Conservation (phyloP, 306 rosid species). For the Medicago arabica region DNA sequence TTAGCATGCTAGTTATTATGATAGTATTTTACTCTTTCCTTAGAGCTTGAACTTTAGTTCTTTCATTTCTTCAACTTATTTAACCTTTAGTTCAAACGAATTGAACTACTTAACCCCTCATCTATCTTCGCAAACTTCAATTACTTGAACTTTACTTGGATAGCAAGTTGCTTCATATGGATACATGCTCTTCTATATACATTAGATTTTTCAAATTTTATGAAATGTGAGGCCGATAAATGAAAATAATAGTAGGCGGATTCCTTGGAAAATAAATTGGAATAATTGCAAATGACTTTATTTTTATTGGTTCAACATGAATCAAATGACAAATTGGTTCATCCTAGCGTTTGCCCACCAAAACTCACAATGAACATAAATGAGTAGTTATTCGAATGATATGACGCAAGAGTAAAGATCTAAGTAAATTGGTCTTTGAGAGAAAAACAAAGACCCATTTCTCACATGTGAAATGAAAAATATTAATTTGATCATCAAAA, state of each 20-base stretch:
- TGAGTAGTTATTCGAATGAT: background rate
- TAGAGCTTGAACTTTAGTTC: too few species aligned
- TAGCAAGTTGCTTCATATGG: background rate
- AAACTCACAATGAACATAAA: conserved; percentile 5
- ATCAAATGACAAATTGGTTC: background rate
- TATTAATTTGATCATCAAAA: background rate
- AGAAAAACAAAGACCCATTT: background rate
- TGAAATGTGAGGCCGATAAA: background rate
- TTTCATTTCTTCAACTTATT: too few species aligned
- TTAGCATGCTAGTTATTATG: too few species aligned
- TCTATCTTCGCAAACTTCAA: background rate
- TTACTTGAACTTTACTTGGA: too few species aligned
- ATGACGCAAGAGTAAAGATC: background rate
- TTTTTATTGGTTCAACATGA: conserved; percentile 9
- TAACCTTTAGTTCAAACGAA: too few species aligned
- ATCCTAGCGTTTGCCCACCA: background rate
- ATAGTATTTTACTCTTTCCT: too few species aligned
- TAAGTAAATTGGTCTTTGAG: background rate
- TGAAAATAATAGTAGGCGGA: background rate
- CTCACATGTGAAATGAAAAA: background rate
- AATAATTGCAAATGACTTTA: conserved; percentile 12
- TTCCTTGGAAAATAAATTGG: background rate
- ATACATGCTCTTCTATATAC: background rate
- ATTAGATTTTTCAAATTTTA: background rate
- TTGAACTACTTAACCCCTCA: too few species aligned